A percentile compares a stretch with the other conserved stretches of the same genome.
These are phyloP conservation scores for Penicillium freii DNA, from an alignment of 2,329 filamentous ascomycete genomes.

Conservation along the genomic window DNA sequence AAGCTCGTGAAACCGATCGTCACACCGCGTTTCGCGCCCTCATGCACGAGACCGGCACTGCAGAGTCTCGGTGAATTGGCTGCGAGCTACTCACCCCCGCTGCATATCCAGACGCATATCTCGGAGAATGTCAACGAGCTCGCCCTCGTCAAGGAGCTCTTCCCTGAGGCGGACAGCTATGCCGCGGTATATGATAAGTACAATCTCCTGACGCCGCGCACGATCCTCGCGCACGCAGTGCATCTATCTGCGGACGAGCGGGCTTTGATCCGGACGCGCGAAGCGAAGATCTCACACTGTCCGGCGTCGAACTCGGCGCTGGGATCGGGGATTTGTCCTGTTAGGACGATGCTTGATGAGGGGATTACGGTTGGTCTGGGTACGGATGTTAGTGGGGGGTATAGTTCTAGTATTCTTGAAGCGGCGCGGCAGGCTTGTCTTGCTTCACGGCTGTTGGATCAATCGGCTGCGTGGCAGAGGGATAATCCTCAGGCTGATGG, in stretches of 20 bases:
- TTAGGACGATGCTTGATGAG: slow-evolving; percentile 70
- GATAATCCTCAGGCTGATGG: slow-evolving; percentile 34
- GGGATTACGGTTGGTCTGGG: slow-evolving; percentile 81
- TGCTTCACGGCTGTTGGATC: slow-evolving; percentile 67
- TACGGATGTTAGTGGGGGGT: slow-evolving; percentile 88
- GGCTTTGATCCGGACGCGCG: slow-evolving; percentile 58
- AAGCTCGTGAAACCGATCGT: slow-evolving; percentile 72
- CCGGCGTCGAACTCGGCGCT: slow-evolving; percentile 76
- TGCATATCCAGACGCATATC: slow-evolving; percentile 77
- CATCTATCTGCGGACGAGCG: slow-evolving; percentile 70
- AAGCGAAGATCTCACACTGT: slow-evolving; percentile 76
- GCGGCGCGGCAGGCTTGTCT: slow-evolving; percentile 78
- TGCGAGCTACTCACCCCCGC: slow-evolving; percentile 58
- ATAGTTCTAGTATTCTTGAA: slow-evolving; percentile 75
- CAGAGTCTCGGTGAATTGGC: slow-evolving; percentile 63
- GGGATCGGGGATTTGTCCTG: slow-evolving; percentile 72
- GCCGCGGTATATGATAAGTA: slow-evolving; percentile 73
- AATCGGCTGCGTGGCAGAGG: slow-evolving; percentile 37
- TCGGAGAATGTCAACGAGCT: slow-evolving; percentile 78
- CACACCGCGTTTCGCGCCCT: slow-evolving; percentile 65
- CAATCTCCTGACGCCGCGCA: slow-evolving; percentile 67
- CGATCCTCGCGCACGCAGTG: slow-evolving; percentile 81
- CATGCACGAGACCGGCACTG: slow-evolving; percentile 57
- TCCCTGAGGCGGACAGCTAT: slow-evolving; percentile 65
- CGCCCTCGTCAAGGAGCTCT: slow-evolving; percentile 65